Evolutionary conservation across 768 basidiomycete species (phyloP).

Genomic region (Macrolepiota fuliginosa): DNA sequence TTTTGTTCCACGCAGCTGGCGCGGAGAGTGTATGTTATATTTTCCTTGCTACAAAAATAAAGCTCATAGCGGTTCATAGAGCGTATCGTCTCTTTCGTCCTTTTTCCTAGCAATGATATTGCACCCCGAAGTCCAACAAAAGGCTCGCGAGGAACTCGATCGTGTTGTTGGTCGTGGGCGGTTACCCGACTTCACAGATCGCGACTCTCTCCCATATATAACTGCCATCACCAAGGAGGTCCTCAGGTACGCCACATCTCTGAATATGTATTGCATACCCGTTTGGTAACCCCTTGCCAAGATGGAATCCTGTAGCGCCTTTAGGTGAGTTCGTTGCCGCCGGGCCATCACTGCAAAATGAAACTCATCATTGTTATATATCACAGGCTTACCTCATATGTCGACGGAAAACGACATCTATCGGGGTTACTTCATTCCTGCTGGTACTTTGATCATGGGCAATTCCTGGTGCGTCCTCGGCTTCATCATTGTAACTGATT

Average conservation of each 20-base stretch:
- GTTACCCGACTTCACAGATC: conserved; percentile 27
- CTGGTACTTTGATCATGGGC: conserved; percentile 40
- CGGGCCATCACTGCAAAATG: neutral
- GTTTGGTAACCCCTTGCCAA: conserved; percentile 9
- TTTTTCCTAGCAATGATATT: conserved; percentile 36
- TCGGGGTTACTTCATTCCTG: conserved; percentile 40
- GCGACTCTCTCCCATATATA: conserved; percentile 36
- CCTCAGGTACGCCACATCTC: conserved; percentile 23
- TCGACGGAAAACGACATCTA: conserved; percentile 41
- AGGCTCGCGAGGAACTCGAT: conserved; percentile 31
- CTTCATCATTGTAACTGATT: neutral
- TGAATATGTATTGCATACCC: neutral
- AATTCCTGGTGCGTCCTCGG: conserved; percentile 35
- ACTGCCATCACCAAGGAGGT: conserved; percentile 39
- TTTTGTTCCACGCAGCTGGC: conserved; percentile 27
- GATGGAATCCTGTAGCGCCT: conserved; percentile 31
- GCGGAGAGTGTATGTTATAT: conserved; percentile 36
- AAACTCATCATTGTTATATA: neutral
- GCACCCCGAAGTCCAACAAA: conserved; percentile 30
- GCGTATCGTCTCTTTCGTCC: conserved; percentile 30
- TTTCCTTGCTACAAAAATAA: neutral
- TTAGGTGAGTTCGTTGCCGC: conserved; percentile 19
- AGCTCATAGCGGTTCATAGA: conserved; percentile 19
- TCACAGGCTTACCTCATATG: conserved; percentile 34
- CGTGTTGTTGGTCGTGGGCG: conserved; percentile 26